Evolutionary conservation across 2,329 filamentous ascomycete genomes (phyloP).

Genomic region (Shiraia bambusicola): DNA sequence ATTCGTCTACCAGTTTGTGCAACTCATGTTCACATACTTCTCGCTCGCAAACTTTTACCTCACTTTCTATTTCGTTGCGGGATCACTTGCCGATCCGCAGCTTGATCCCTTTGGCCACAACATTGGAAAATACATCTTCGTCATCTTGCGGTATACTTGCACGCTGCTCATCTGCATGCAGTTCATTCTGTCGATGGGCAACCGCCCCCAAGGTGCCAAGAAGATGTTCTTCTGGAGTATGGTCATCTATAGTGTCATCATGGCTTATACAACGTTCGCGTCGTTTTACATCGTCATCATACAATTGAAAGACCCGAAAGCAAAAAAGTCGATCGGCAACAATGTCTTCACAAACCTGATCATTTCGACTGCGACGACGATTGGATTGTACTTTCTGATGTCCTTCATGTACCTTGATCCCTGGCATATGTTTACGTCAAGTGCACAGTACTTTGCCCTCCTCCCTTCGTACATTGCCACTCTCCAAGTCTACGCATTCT

Average conservation of each 20-base stretch:
- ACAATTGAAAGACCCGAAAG: conserved; percentile 63
- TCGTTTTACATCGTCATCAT: conserved; percentile 83
- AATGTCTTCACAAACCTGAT: conserved; percentile 96
- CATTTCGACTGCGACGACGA: conserved; percentile 81
- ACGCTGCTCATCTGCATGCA: conserved; percentile 88
- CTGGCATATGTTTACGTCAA: conserved; percentile 97
- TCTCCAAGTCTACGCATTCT: conserved; percentile 96
- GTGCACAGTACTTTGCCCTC: conserved; percentile 87
- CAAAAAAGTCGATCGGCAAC: conserved; percentile 66
- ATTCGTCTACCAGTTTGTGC: conserved; percentile 91
- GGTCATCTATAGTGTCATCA: conserved; percentile 89
- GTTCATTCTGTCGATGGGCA: conserved; percentile 95
- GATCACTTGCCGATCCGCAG: conserved; percentile 74
- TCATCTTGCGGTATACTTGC: conserved; percentile 79
- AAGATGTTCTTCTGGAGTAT: conserved; percentile 86
- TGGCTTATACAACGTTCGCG: conserved; percentile 92
- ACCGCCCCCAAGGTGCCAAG: conserved; percentile 91
- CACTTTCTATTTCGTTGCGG: conserved; percentile 96
- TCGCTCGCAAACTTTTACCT: conserved; percentile 98
- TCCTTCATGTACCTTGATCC: conserved; percentile 95
- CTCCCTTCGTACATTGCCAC: conserved; percentile 95
- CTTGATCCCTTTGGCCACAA: conserved; percentile 91
- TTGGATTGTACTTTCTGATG: conserved; percentile 95
- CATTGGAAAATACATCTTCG: conserved; percentile 82
- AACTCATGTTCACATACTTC: conserved; percentile 94